These are phyloP conservation scores for Cladosporium sp. DNA, from an alignment of 2,329 filamentous ascomycete genomes.

Conservation along the genomic window DNA sequence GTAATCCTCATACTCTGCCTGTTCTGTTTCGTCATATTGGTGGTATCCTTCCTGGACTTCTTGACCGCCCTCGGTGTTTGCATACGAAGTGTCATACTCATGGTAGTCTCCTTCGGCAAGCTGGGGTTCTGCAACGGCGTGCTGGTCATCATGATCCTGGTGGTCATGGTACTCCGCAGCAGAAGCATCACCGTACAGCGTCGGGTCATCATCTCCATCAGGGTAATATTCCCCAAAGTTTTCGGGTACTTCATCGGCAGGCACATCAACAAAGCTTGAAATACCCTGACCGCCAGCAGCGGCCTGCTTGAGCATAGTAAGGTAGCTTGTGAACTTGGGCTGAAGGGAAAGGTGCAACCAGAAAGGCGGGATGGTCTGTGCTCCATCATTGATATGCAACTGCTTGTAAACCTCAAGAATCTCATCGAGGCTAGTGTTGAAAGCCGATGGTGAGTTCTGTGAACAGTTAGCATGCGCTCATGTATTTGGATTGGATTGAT, in stretches of 20 bases:
- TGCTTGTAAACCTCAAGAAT: constrained; percentile 56
- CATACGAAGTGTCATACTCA: constrained; percentile 8
- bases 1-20: constrained; percentile 13
- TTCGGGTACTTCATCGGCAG: constrained; percentile 16
- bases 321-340: constrained; percentile 48
- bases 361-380: constrained; percentile 52
- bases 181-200: neutral
- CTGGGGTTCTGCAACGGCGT: constrained; percentile 9
- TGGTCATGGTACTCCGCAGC: constrained; percentile 8
- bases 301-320: constrained; percentile 49
- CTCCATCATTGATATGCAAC: constrained; percentile 56
- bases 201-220: constrained; percentile 14
- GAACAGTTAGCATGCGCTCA: constrained; percentile 14
- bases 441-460: constrained; percentile 47
- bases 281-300: constrained; percentile 55
- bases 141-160: constrained; percentile 5
- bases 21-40: constrained; percentile 16
- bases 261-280: constrained; percentile 34
- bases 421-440: constrained; percentile 50
- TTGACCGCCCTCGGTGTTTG: constrained; percentile 13
- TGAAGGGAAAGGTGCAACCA: constrained; percentile 50
- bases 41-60: constrained; percentile 30
- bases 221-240: constrained; percentile 8
- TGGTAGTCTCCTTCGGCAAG: constrained; percentile 14
- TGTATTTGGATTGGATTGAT: constrained; percentile 1